Evolutionary conservation across 2,329 filamentous ascomycete species (phyloP).

Genomic region (Ciborinia camelliae): DNA sequence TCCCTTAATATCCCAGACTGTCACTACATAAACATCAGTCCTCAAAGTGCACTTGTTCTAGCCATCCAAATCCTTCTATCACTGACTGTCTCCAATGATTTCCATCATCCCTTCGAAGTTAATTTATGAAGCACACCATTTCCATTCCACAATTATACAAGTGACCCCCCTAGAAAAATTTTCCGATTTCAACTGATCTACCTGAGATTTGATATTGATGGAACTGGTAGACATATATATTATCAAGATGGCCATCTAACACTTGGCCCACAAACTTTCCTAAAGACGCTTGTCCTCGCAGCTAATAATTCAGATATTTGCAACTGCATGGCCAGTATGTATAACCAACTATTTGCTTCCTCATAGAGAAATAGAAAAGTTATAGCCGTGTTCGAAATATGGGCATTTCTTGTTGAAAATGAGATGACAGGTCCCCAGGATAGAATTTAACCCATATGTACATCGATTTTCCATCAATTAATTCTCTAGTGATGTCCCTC

Average conservation of each 20-base stretch:
- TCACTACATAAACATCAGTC: no score
- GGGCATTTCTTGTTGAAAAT: conserved; percentile 1
- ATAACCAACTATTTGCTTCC: not conserved
- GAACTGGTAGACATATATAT: not conserved
- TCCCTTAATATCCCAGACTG: no score
- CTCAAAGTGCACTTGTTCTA: no score
- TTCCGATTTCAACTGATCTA: not conserved
- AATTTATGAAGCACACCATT: no score
- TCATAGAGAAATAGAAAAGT: not conserved
- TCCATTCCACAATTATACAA: not conserved
- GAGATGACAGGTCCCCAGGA: not conserved
- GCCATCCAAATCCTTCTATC: not conserved
- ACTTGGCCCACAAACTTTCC: not conserved
- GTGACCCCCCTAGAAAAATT: not conserved
- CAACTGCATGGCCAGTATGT: not conserved
- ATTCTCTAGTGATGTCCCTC: conserved; percentile 54
- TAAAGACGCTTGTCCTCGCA: not conserved
- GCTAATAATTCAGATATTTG: not conserved
- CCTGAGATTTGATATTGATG: not conserved
- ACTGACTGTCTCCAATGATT: not conserved
- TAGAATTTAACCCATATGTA: conserved; percentile 40
- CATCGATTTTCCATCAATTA: conserved; percentile 27
- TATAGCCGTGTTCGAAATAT: not conserved
- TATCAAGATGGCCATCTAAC: not conserved
- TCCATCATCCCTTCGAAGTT: not conserved